These are phyloP conservation scores for Taxawa tesnikishii DNA, from an alignment of 2,329 filamentous ascomycete genomes.

Conservation along the genomic window DNA sequence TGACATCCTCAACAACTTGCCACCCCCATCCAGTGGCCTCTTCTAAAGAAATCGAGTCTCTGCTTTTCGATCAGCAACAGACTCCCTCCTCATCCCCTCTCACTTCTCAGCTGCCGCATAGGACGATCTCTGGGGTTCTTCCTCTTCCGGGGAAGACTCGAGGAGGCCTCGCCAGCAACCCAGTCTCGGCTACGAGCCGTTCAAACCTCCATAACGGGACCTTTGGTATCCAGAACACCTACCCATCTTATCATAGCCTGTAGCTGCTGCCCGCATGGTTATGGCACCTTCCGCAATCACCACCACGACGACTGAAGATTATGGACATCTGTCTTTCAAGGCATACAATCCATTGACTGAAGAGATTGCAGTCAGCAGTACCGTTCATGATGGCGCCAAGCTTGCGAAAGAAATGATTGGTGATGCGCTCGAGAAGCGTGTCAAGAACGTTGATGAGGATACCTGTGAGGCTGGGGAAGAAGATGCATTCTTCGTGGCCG, in stretches of 20 bases:
- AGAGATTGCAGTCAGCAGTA: slow-evolving; percentile 2
- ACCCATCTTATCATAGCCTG: slow-evolving; percentile 7
- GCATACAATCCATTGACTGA: slow-evolving; percentile 11
- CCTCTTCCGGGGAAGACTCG: slow-evolving; percentile 99
- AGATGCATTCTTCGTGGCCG: slow-evolving; percentile 95
- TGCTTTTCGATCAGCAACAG: slow-evolving; percentile 30
- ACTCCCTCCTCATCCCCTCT: slow-evolving; percentile 42
- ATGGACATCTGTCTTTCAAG: slow-evolving; percentile 25
- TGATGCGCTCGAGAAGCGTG: slow-evolving; percentile 73
- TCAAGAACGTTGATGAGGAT: slow-evolving; percentile 75
- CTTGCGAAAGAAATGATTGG: slow-evolving; percentile 70
- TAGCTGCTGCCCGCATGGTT: slow-evolving; percentile 35
- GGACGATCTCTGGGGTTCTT: slow-evolving; percentile 96
- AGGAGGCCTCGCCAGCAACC: slow-evolving; percentile 85
- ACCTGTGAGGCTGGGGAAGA: slow-evolving; percentile 84
- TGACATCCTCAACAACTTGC: slow-evolving; percentile 39
- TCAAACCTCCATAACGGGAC: slow-evolving; percentile 82
- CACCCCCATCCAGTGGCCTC: slow-evolving; percentile 28
- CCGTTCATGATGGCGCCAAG: slow-evolving; percentile 36
- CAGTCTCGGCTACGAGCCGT: slow-evolving; percentile 81
- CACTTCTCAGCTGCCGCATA: slow-evolving; percentile 97
- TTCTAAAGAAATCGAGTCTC: slow-evolving; percentile 24
- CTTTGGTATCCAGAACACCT: slow-evolving; percentile 14
- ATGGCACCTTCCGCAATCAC: slow-evolving; percentile 61
- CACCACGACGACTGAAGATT: slow-evolving; percentile 29